These are phyloP conservation scores for Bruguiera sexangula DNA, from an alignment of 345 rosid genomes.

Conservation along the genomic window DNA sequence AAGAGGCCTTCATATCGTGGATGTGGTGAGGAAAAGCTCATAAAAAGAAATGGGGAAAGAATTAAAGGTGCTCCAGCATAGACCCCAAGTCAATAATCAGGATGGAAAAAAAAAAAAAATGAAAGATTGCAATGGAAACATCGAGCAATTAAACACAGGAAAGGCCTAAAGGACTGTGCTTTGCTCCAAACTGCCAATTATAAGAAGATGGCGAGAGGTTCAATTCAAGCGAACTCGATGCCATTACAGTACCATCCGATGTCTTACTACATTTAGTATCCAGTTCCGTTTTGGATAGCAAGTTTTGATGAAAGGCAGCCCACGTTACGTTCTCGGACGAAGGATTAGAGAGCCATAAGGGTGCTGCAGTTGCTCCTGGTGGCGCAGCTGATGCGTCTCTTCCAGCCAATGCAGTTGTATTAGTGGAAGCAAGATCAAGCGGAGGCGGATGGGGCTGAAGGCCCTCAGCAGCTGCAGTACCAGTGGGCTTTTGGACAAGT, in stretches of 20 bases:
- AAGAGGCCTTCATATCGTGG: too few relatives aligned
- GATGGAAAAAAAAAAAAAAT: not conserved
- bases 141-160: not conserved
- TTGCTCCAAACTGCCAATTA: slow-evolving; percentile 48
- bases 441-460: slow-evolving; percentile 38
- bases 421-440: slow-evolving; percentile 18
- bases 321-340: slow-evolving; percentile 21
- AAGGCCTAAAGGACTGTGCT: slow-evolving; percentile 24
- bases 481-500: slow-evolving; percentile 81
- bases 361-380: not conserved
- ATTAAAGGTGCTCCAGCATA: not conserved
- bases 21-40: too few relatives aligned
- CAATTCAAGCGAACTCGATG: slow-evolving; percentile 28
- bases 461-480: slow-evolving; percentile 28
- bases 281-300: slow-evolving; percentile 20
- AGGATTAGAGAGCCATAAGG: slow-evolving; percentile 9
- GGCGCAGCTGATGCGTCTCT: not conserved
- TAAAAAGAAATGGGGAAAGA: not conserved
- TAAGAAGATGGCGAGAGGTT: slow-evolving; percentile 49
- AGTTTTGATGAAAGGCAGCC: slow-evolving; percentile 29
- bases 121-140: not conserved
- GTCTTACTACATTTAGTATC: slow-evolving; percentile 12
- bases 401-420: slow-evolving; percentile 6
- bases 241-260: slow-evolving; percentile 10
- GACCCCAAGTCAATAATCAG: too few relatives aligned